Evolutionary conservation across 2,329 filamentous ascomycete genomes (phyloP), one percentile per base, ranked within the genome.

Genomic region (Alternaria hordeiaustralica): DNA sequence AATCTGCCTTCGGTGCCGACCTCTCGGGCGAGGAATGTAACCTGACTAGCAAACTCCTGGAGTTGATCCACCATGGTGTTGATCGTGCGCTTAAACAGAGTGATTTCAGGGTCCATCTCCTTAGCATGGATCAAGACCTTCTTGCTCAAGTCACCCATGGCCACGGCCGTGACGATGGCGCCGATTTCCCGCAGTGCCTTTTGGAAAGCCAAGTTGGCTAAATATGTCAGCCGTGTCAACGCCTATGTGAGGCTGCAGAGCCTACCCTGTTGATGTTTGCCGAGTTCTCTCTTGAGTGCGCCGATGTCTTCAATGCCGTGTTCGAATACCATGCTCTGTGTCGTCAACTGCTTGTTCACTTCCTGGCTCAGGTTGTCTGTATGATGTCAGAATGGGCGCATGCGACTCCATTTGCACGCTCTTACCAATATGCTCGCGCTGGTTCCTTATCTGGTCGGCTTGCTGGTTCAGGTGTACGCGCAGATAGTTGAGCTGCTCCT

Each of bases 61-160:
- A 98, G 87, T 81, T 97, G 95, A 78, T 98, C 95, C 89, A 98
- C 97, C 95, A 98, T 98, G 71, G 92, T 96, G 80, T 98, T 98
- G 84, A 98, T 98, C 66, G 95, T 97, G 74, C 93, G 90, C 83
- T 98, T 98, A 85, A 98, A 98, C 10, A 93, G 94, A 26, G 94
- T 96, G 76, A 98, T 98, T 85, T 98, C 95, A 26, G 94, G 94
- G 85, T 98, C 95, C 91, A 97, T 96, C 83, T 98, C 95, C 70
- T 96, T 91, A 5, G 92, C 92, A 78, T 97, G 96, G 80, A 98
- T 96, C 75, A 95, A 89, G 67, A 97, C 95, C 83, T 97, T 97
- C 86, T 97, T 97, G 80, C 94, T 97, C 65, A 98, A 86, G 78
- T 98, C 95, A 81, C 95, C 95, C 74, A 93, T 93, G 61, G 95